Evolutionary conservation across 371 early-diverging fungal species (phyloP).

Genomic region (Rhizopus arrhizus): DNA sequence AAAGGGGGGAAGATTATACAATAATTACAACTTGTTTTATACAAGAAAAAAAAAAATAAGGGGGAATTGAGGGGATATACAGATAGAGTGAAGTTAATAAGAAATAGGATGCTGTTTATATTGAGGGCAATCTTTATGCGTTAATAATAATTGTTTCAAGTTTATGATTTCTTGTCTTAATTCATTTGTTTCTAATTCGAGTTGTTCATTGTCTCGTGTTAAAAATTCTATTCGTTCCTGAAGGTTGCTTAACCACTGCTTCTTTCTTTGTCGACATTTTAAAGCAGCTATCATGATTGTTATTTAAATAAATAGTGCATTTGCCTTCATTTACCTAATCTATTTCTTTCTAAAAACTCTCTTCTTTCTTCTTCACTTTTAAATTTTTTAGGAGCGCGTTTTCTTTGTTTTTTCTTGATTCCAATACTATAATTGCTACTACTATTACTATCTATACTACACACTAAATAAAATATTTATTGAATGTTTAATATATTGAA

Average conservation of each 20-base stretch:
- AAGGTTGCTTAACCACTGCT: slow-evolving; percentile 57
- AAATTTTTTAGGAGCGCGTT: slow-evolving; percentile 4
- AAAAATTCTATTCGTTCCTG: slow-evolving; percentile 57
- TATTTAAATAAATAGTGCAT: no score
- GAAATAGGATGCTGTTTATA: not conserved
- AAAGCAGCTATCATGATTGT: slow-evolving; percentile 53
- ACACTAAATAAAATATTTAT: not conserved
- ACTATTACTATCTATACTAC: slow-evolving; percentile 10
- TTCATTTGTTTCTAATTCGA: slow-evolving; percentile 40
- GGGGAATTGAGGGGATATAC: not conserved
- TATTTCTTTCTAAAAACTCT: slow-evolving; percentile 78
- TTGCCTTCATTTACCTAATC: slow-evolving; percentile 54
- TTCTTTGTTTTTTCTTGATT: slow-evolving; percentile 7
- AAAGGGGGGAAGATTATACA: no score
- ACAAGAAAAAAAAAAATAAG: no score
- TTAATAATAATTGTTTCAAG: slow-evolving; percentile 49
- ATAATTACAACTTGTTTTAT: no score
- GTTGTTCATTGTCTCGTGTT: slow-evolving; percentile 48
- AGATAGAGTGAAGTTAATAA: not conserved
- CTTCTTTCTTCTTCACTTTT: slow-evolving; percentile 66
- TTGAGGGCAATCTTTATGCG: slow-evolving; percentile 57
- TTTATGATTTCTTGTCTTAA: slow-evolving; percentile 52
- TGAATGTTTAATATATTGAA: not conserved
- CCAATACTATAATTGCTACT: not conserved
- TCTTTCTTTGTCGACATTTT: slow-evolving; percentile 71